Evolutionary conservation across 2,329 filamentous ascomycete genomes (phyloP).

Genomic region (Trichoderma sp.): DNA sequence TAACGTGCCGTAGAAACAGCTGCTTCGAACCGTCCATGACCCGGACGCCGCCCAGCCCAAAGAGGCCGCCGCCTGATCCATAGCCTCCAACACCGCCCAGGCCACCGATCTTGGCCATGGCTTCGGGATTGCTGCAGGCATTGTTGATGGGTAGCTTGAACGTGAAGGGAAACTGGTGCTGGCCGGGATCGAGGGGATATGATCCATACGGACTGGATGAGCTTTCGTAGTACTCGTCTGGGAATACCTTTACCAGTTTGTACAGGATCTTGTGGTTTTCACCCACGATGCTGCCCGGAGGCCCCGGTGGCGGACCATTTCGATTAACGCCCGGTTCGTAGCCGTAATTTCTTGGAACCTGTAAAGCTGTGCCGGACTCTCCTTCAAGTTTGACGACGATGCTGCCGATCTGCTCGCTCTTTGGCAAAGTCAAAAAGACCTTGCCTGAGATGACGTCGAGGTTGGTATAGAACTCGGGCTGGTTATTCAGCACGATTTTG

Average conservation of each 20-base stretch:
- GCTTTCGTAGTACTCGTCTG: constrained; percentile 51
- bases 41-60: constrained; percentile 55
- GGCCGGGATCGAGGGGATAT: constrained; percentile 65
- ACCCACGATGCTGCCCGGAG: constrained; percentile 47
- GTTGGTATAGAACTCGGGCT: constrained; percentile 75
- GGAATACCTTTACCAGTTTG: constrained; percentile 71
- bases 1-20: constrained; percentile 70
- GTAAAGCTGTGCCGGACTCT: constrained; percentile 69
- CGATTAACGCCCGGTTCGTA: constrained; percentile 41
- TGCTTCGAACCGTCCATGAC: constrained; percentile 66
- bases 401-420: constrained; percentile 68
- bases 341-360: constrained; percentile 49
- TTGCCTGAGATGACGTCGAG: constrained; percentile 71
- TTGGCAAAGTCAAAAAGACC: constrained; percentile 58
- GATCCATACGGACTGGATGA: constrained; percentile 46
- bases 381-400: constrained; percentile 84
- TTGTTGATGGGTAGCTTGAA: constrained; percentile 82
- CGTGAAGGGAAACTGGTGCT: constrained; percentile 74
- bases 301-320: constrained; percentile 33
- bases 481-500: constrained; percentile 65
- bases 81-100: constrained; percentile 56
- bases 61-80: constrained; percentile 45
- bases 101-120: constrained; percentile 57
- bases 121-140: constrained; percentile 58
- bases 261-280: constrained; percentile 76